Conservation (phyloP, 495 filamentous ascomycete genomes). For the Talaromyces wortmannii region DNA sequence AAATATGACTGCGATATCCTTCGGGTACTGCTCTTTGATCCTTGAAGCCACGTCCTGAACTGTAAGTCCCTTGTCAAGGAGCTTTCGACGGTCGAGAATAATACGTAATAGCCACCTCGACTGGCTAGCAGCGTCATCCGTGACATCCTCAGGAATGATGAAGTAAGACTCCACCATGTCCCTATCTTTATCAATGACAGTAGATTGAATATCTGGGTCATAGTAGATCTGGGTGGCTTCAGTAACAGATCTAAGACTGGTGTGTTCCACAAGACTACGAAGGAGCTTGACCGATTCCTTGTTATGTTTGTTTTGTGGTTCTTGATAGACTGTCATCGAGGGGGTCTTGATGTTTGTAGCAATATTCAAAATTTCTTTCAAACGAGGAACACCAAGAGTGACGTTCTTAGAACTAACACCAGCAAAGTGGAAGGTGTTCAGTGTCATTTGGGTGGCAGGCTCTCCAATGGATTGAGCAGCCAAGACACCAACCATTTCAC, state of each 20-base stretch:
- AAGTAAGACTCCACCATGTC: constrained; percentile 98
- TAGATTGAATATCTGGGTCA: constrained; percentile 82
- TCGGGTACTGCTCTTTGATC: constrained; percentile 82
- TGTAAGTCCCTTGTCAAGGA: constrained; percentile 88
- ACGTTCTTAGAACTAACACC: constrained; percentile 99
- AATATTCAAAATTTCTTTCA: constrained; percentile 99
- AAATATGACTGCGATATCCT: constrained; percentile 87
- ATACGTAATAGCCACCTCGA: constrained; percentile 95
- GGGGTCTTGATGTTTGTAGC: constrained; percentile 98
- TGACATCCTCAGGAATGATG: constrained; percentile 79
- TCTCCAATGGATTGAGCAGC: constrained; percentile 98
- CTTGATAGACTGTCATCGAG: constrained; percentile 90
- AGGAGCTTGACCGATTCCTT: constrained; percentile 80
- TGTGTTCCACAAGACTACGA: constrained; percentile 87
- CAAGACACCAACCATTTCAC: constrained; percentile 98
- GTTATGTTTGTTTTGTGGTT: constrained; percentile 44
- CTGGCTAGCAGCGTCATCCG: constrained; percentile 65
- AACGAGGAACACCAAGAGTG: constrained; percentile 94
- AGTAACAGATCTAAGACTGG: constrained; percentile 86
- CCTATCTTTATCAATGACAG: constrained; percentile 75
- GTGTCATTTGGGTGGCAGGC: constrained; percentile 97
- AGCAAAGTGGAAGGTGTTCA: constrained; percentile 99
- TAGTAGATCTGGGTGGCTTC: constrained; percentile 94
- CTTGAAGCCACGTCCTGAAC: constrained; percentile 87
- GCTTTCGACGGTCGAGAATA: constrained; percentile 82